Conservation (phyloP, 1,139 yeast genomes). For the Pichia sp. region DNA sequence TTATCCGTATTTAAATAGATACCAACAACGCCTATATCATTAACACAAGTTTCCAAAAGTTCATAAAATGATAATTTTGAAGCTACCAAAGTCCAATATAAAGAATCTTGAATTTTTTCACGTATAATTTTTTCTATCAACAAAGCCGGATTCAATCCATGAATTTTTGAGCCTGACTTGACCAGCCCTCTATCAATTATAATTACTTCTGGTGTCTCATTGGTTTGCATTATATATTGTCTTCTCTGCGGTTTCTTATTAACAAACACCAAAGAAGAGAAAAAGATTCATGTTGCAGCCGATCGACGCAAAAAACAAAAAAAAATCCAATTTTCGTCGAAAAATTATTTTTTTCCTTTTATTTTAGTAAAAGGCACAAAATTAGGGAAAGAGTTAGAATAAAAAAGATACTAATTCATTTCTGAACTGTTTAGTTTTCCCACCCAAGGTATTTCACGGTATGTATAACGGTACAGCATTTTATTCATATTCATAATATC, state of each 20-base stretch:
- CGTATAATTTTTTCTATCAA: slow-evolving; percentile 62
- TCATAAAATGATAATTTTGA: slow-evolving; percentile 51
- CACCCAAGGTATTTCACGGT: neutral
- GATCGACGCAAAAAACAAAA: neutral
- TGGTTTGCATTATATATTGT: neutral
- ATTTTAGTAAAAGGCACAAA: neutral
- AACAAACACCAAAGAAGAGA: neutral
- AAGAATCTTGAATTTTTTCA: slow-evolving; percentile 59
- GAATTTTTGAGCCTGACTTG: slow-evolving; percentile 25
- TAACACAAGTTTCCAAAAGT: slow-evolving; percentile 36
- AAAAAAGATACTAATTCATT: neutral
- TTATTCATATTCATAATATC: neutral
- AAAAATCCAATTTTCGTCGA: neutral
- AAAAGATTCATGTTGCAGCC: neutral
- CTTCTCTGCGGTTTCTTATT: too few species aligned
- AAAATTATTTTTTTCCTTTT: neutral
- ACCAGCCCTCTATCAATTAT: slow-evolving; percentile 33
- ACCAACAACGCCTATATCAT: slow-evolving; percentile 35
- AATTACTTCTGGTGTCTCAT: slow-evolving; percentile 8
- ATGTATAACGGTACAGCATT: neutral
- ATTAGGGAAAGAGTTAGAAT: neutral
- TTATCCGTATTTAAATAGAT: slow-evolving; percentile 42
- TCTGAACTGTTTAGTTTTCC: neutral
- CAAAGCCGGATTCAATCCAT: slow-evolving; percentile 44
- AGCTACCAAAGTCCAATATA: slow-evolving; percentile 63